Percentiles rank a stretch among this genome's conserved stretches.
Conservation (phyloP, 441 rosid genomes). For the Adansonia madagascariensis region DNA sequence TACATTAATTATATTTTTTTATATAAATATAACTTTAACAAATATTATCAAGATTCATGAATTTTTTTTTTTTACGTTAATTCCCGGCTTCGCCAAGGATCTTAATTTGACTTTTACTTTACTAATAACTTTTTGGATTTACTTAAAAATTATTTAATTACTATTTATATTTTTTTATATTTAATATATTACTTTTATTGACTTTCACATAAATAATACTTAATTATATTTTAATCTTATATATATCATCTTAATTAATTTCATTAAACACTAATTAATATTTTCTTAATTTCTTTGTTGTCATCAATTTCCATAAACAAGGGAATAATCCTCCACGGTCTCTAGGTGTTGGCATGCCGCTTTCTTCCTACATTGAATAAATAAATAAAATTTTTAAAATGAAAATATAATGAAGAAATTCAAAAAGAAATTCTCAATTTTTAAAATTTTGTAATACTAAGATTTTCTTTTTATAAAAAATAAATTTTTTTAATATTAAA, state of each 20-base stretch:
- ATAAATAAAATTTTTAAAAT: neutral
- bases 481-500: neutral
- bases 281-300: too few species aligned
- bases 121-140: neutral
- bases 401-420: neutral
- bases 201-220: neutral
- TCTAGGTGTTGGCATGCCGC: constrained; percentile 21
- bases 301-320: neutral
- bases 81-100: neutral
- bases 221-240: too few species aligned
- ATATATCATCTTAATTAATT: too few species aligned
- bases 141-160: too few species aligned
- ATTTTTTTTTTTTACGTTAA: neutral
- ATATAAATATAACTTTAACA: too few species aligned
- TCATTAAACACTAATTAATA: too few species aligned
- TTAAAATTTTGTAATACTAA: neutral
- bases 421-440: neutral
- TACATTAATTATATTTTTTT: too few species aligned
- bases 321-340: neutral
- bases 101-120: neutral
- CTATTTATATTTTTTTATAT: too few species aligned
- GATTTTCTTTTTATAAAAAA: neutral
- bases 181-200: neutral
- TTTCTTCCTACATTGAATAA: neutral
- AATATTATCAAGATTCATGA: too few species aligned